Percentiles rank a stretch among this genome's conserved stretches.
Conservation (phyloP, 768 basidiomycete genomes). For the Paxillus involutus region DNA sequence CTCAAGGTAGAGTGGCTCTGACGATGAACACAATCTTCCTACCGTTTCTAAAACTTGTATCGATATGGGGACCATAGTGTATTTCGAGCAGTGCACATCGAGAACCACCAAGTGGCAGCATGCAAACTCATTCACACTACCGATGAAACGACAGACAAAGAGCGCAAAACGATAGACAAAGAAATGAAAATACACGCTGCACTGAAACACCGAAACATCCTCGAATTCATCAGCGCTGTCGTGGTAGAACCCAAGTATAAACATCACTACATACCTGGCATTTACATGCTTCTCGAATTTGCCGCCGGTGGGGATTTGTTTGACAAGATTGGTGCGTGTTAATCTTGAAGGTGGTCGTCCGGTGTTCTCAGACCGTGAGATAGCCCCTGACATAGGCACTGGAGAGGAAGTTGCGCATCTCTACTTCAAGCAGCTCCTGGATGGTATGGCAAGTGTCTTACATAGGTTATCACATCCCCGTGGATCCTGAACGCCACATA, state of each 20-base stretch:
- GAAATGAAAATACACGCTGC: conserved; percentile 89
- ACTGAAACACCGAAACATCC: no score
- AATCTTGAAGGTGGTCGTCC: neutral
- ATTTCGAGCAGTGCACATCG: conserved; percentile 74
- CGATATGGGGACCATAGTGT: conserved; percentile 49
- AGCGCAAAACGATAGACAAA: conserved; percentile 82
- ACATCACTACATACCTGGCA: conserved; percentile 66
- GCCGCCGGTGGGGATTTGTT: conserved; percentile 95
- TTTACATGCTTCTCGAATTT: conserved; percentile 92
- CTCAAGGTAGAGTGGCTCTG: conserved; percentile 55
- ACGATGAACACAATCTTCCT: neutral
- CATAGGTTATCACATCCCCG: no score
- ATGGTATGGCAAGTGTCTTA: no score
- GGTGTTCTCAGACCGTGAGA: neutral
- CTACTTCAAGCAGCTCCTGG: no score
- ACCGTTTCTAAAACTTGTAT: neutral
- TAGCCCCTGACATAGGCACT: conserved; percentile 90
- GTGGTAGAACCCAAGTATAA: conserved; percentile 66
- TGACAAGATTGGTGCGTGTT: conserved; percentile 89
- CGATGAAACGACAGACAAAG: conserved; percentile 57
- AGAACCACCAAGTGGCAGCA: conserved; percentile 70
- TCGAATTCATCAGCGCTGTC: conserved; percentile 80
- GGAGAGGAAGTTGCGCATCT: conserved; percentile 84
- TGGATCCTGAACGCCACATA: no score
- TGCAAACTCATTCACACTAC: conserved; percentile 81